These are phyloP conservation scores for Coniferiporia weirii DNA, from an alignment of 1,284 basidiomycete genomes.

Conservation along the genomic window DNA sequence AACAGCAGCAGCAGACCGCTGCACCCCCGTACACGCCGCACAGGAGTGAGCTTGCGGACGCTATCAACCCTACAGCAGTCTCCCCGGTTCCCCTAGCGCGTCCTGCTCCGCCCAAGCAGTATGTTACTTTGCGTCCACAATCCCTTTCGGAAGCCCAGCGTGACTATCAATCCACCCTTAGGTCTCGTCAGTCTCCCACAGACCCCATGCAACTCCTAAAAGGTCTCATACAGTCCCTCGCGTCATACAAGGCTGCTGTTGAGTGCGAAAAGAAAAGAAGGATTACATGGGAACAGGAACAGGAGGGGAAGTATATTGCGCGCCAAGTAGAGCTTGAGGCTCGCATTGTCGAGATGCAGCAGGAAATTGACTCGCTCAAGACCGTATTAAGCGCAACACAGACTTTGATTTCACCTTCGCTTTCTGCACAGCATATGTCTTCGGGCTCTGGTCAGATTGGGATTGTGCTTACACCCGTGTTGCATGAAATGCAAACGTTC, in stretches of 20 bases:
- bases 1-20: slow-evolving; percentile 7
- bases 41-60: slow-evolving; percentile 55
- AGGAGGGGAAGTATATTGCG: slow-evolving; percentile 51
- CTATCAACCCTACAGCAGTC: slow-evolving; percentile 38
- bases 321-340: slow-evolving; percentile 55
- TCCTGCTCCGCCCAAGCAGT: slow-evolving; percentile 23
- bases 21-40: slow-evolving; percentile 30
- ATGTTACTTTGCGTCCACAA: background rate
- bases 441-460: slow-evolving; percentile 15
- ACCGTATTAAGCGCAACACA: slow-evolving; percentile 32
- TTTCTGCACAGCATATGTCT: slow-evolving; percentile 15
- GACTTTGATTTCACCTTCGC: slow-evolving; percentile 19
- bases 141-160: background rate
- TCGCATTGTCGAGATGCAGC: slow-evolving; percentile 50
- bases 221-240: slow-evolving; percentile 50
- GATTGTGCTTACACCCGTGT: background rate
- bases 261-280: slow-evolving; percentile 54
- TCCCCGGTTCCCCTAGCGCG: slow-evolving; percentile 34
- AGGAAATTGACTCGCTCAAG: slow-evolving; percentile 50
- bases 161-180: background rate
- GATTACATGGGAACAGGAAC: slow-evolving; percentile 60
- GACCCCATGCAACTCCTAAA: slow-evolving; percentile 45
- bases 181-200: slow-evolving; percentile 15
- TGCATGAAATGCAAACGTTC: background rate
- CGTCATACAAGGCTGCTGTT: slow-evolving; percentile 48